Conservation (phyloP, 1,284 basidiomycete species). For the Ustilago esculenta region DNA sequence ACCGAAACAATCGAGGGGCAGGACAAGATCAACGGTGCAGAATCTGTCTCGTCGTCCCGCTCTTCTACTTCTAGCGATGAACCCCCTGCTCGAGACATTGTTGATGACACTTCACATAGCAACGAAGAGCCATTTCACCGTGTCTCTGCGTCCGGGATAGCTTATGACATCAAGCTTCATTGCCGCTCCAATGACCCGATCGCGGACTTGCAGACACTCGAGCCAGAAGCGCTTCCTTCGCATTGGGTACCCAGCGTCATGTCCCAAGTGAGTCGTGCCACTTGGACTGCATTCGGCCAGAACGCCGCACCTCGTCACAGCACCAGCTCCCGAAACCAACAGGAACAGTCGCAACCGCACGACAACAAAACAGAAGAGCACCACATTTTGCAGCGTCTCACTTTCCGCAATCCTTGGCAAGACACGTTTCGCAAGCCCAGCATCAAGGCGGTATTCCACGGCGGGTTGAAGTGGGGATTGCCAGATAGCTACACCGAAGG, state of each 20-base stretch:
- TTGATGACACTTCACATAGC: neutral
- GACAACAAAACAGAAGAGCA: constrained; percentile 9
- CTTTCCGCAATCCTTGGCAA: constrained; percentile 52
- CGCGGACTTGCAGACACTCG: constrained; percentile 17
- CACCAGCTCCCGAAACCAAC: constrained; percentile 2
- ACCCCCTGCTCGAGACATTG: neutral
- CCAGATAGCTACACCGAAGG: constrained; percentile 53
- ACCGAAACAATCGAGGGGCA: constrained; percentile 6
- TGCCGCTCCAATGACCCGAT: constrained; percentile 25
- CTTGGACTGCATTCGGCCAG: constrained; percentile 19
- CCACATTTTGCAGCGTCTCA: constrained; percentile 37
- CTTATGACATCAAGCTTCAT: constrained; percentile 23
- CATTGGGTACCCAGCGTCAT: constrained; percentile 36
- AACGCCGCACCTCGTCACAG: constrained; percentile 7
- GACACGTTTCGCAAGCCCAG: constrained; percentile 47
- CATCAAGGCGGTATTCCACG: constrained; percentile 30
- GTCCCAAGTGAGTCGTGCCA: constrained; percentile 33
- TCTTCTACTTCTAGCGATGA: constrained; percentile 6
- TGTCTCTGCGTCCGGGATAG: neutral
- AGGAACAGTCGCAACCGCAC: neutral
- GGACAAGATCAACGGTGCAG: constrained; percentile 7
- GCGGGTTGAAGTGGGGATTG: constrained; percentile 58
- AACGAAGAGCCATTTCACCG: constrained; percentile 2
- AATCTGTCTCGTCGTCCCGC: constrained; percentile 21
- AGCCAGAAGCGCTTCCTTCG: constrained; percentile 18